These are phyloP conservation scores for Tetrahymena thermophila DNA, from an alignment of 73 alveolate species.

Conservation along the genomic window DNA sequence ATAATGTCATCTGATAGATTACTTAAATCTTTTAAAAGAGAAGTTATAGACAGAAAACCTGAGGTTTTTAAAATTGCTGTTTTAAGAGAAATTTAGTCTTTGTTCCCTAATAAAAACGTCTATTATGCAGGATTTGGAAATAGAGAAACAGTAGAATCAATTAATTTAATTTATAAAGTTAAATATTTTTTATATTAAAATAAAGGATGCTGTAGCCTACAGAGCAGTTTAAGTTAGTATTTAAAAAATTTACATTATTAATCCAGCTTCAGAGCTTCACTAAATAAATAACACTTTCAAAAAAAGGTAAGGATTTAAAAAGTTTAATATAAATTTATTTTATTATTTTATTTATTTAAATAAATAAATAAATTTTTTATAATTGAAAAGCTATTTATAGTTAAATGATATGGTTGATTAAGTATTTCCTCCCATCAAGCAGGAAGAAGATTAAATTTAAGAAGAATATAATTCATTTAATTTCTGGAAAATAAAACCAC, in stretches of 20 bases:
- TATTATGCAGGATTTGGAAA: constrained; percentile 97
- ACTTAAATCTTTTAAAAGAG: constrained; percentile 82
- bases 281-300: not conserved
- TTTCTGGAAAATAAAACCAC: not conserved
- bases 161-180: too few species aligned
- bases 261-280: constrained; percentile 34
- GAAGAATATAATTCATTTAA: not conserved
- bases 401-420: not conserved
- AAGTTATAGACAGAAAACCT: constrained; percentile 80
- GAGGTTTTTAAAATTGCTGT: constrained; percentile 87
- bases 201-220: constrained; percentile 89
- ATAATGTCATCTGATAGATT: constrained; percentile 93
- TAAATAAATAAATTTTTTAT: not conserved
- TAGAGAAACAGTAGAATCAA: constrained; percentile 64
- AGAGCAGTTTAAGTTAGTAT: constrained; percentile 73
- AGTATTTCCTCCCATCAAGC: not conserved
- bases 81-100: constrained; percentile 67
- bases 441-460: not conserved
- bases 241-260: constrained; percentile 76
- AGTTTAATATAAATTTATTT: too few species aligned
- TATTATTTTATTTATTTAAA: not conserved
- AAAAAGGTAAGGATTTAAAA: too few species aligned
- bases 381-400: not conserved
- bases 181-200: not conserved
- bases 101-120: constrained; percentile 77